Evolutionary conservation across 1,284 basidiomycete species (phyloP).

Genomic region (Rhodotorula glutinis): DNA sequence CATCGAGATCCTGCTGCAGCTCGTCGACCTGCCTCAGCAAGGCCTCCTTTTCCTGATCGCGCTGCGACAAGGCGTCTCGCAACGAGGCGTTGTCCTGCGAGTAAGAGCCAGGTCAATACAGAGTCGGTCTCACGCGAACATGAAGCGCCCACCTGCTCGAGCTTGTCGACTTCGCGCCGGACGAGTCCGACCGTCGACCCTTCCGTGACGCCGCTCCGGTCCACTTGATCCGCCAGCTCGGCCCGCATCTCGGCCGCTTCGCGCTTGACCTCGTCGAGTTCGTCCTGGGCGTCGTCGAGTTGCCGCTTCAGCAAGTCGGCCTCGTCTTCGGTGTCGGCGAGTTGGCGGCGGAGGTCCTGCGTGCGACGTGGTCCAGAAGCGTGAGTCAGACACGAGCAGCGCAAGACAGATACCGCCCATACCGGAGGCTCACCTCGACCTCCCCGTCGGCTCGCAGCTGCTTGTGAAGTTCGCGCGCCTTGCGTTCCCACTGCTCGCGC

Average conservation of each 20-base stretch:
- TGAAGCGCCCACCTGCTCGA: constrained; percentile 64
- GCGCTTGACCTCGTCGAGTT: constrained; percentile 57
- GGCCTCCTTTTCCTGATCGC: constrained; percentile 46
- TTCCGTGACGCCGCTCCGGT: constrained; percentile 54
- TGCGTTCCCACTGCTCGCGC: constrained; percentile 27
- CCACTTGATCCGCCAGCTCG: constrained; percentile 51
- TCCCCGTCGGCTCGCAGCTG: constrained; percentile 55
- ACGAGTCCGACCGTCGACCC: constrained; percentile 19
- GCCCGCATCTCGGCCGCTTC: constrained; percentile 61
- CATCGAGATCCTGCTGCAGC: constrained; percentile 47
- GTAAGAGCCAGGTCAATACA: no score
- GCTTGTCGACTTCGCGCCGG: constrained; percentile 36
- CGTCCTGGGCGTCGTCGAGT: constrained; percentile 47
- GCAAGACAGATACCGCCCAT: constrained; percentile 8
- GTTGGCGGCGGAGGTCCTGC: constrained; percentile 20
- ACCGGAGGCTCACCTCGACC: constrained; percentile 33
- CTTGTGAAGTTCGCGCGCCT: constrained; percentile 57
- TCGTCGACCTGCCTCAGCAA: constrained; percentile 44
- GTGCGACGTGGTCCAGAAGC: constrained; percentile 13
- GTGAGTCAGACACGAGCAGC: background rate
- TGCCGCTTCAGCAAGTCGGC: constrained; percentile 35
- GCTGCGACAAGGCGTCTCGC: constrained; percentile 44
- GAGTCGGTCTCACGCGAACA: no score
- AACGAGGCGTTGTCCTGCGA: constrained; percentile 48
- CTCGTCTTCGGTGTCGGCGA: constrained; percentile 15